Conservation (phyloP, 345 rosid species). For the Physaria fendleri region DNA sequence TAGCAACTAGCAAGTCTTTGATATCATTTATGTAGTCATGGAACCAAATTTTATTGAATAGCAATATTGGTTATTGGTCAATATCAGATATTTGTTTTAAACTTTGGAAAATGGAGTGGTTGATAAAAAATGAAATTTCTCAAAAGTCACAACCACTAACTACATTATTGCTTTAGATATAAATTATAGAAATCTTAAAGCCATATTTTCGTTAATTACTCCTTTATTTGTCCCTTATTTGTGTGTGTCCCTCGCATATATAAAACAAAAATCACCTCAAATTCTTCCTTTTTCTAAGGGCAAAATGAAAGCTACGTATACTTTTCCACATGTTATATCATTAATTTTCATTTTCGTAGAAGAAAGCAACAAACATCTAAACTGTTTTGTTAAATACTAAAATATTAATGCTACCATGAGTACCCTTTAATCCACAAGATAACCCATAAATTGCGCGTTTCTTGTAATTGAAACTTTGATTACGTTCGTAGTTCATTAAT, state of each 20-base stretch:
- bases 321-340: background rate
- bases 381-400: no score
- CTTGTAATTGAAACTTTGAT: no score
- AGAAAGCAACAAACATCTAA: background rate
- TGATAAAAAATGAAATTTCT: background rate
- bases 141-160: conserved; percentile 5
- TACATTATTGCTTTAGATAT: background rate
- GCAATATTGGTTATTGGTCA: no score
- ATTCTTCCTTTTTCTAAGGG: background rate
- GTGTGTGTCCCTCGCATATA: background rate
- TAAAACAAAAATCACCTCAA: background rate
- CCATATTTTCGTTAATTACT: background rate
- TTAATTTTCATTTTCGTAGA: background rate
- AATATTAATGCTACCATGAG: background rate
- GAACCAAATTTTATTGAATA: no score
- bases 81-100: background rate
- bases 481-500: no score
- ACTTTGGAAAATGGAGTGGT: background rate
- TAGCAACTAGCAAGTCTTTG: background rate
- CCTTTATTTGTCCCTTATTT: background rate
- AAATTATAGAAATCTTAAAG: background rate
- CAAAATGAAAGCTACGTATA: background rate
- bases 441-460: conserved; percentile 1
- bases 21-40: background rate
- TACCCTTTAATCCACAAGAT: background rate